Conservation (phyloP, 2,329 filamentous ascomycete genomes). For the Talaromyces amestolkiae region DNA sequence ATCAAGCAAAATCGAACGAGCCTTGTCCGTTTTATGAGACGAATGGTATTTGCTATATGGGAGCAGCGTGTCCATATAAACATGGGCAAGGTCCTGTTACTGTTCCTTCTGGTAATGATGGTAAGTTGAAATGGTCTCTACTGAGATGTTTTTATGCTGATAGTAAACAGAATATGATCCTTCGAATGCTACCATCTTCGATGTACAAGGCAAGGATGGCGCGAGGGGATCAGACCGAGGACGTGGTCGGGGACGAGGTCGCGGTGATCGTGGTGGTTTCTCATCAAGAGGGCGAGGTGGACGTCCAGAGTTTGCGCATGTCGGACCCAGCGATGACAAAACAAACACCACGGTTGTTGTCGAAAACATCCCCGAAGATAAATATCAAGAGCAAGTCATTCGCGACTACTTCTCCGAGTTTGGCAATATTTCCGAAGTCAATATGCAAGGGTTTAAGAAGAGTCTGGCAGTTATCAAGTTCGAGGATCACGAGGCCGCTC, state of each 20-base stretch:
- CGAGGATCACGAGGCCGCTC: constrained; percentile 51
- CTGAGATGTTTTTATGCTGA: neutral
- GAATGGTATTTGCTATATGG: constrained; percentile 58
- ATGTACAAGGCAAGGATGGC: constrained; percentile 26
- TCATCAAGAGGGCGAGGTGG: constrained; percentile 37
- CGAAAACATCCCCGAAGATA: constrained; percentile 60
- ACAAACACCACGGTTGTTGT: constrained; percentile 58
- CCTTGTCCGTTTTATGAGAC: constrained; percentile 59
- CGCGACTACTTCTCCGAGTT: constrained; percentile 59
- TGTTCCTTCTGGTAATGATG: constrained; percentile 31
- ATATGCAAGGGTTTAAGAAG: constrained; percentile 54
- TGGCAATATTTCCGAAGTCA: constrained; percentile 55
- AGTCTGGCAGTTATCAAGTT: constrained; percentile 57
- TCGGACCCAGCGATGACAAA: constrained; percentile 53
- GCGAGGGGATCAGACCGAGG: constrained; percentile 30
- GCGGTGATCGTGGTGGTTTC: constrained; percentile 44
- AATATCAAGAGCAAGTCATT: constrained; percentile 53
- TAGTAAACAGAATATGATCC: constrained; percentile 53
- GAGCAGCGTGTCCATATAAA: constrained; percentile 57
- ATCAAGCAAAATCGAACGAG: constrained; percentile 35
- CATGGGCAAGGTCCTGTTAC: constrained; percentile 51
- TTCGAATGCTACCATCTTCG: constrained; percentile 47
- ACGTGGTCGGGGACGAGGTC: constrained; percentile 41
- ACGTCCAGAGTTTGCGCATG: constrained; percentile 54
- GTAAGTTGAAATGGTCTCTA: constrained; percentile 20